These are phyloP conservation scores for Termitomyces sp. DNA, from an alignment of 768 basidiomycete species.

Conservation along the genomic window DNA sequence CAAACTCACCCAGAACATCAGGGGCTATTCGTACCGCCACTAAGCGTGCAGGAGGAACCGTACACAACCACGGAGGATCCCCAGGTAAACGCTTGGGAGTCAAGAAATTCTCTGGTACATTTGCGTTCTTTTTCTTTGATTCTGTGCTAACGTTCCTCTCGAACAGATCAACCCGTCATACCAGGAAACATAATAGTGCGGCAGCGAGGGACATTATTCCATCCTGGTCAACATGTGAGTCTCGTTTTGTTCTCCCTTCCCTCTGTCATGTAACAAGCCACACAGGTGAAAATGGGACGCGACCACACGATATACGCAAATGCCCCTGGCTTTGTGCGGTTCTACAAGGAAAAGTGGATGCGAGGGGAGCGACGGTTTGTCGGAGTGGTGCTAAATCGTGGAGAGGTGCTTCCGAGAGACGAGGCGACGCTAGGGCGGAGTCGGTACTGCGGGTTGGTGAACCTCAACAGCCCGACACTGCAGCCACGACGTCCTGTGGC, in stretches of 20 bases:
- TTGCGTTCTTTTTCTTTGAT: neutral
- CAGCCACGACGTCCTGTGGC: conserved; percentile 10
- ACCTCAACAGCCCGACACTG: conserved; percentile 39
- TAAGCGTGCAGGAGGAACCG: conserved; percentile 92
- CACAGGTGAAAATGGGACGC: conserved; percentile 81
- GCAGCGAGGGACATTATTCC: conserved; percentile 89
- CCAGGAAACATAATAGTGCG: conserved; percentile 96
- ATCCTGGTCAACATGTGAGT: conserved; percentile 89
- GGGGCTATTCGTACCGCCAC: conserved; percentile 89
- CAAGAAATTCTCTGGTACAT: conserved; percentile 91
- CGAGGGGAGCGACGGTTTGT: conserved; percentile 72
- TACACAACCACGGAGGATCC: conserved; percentile 89
- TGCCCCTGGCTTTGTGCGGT: conserved; percentile 89
- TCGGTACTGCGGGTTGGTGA: conserved; percentile 75
- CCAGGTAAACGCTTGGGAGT: conserved; percentile 91
- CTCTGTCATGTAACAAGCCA: neutral
- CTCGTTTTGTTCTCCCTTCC: neutral
- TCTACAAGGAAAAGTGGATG: conserved; percentile 81
- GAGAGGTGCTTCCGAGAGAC: conserved; percentile 85
- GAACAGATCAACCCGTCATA: conserved; percentile 79
- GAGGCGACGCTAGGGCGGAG: conserved; percentile 70
- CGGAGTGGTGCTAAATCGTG: conserved; percentile 77
- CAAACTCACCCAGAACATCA: conserved; percentile 17
- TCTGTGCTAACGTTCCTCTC: neutral
- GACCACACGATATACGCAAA: conserved; percentile 94